phyloP scores from a whole-genome alignment of 1,284 basidiomycete species.

The Crepidotus sp. region DNA sequence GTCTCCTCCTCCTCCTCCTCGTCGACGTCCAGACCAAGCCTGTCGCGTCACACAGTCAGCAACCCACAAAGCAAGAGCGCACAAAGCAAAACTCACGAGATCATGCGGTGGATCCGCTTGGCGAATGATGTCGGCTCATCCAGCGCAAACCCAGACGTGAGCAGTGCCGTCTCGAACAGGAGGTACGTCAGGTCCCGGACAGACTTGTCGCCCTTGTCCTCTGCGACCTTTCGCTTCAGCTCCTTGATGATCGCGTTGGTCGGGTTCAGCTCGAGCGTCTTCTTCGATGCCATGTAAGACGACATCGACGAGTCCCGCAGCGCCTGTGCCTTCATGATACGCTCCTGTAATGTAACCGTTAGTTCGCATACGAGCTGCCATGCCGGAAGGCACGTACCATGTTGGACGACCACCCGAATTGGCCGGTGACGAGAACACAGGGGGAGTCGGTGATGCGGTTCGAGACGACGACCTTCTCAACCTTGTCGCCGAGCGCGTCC shows the following conservation, averaged over 20 bases:
- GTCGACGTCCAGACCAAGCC: conserved; percentile 75
- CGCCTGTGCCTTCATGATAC: conserved; percentile 99
- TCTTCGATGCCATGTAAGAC: conserved; percentile 98
- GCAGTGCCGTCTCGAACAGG: conserved; percentile 93
- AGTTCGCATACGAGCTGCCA: neutral
- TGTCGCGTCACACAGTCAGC: conserved; percentile 20
- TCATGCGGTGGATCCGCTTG: conserved; percentile 96
- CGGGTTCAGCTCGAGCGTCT: conserved; percentile 98
- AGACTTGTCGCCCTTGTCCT: conserved; percentile 98
- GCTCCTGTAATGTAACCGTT: conserved; percentile 52
- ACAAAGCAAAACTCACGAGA: conserved; percentile 40
- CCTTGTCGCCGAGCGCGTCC: conserved; percentile 98
- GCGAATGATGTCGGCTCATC: conserved; percentile 95
- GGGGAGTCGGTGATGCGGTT: conserved; percentile 97
- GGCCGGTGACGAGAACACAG: conserved; percentile 94
- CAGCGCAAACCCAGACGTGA: conserved; percentile 91
- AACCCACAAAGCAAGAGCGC: conserved; percentile 7
- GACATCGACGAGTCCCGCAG: conserved; percentile 99
- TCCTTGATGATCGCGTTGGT: conserved; percentile 93
- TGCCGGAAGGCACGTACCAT: conserved; percentile 51
- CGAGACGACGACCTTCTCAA: conserved; percentile 98
- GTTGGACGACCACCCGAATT: conserved; percentile 99
- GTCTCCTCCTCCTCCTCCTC: conserved; percentile 54
- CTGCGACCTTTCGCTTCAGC: conserved; percentile 88
- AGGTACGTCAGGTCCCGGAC: conserved; percentile 94